phyloP scores from a whole-genome alignment of 2,329 filamentous ascomycete genomes.

The Madurella mycetomatis region DNA sequence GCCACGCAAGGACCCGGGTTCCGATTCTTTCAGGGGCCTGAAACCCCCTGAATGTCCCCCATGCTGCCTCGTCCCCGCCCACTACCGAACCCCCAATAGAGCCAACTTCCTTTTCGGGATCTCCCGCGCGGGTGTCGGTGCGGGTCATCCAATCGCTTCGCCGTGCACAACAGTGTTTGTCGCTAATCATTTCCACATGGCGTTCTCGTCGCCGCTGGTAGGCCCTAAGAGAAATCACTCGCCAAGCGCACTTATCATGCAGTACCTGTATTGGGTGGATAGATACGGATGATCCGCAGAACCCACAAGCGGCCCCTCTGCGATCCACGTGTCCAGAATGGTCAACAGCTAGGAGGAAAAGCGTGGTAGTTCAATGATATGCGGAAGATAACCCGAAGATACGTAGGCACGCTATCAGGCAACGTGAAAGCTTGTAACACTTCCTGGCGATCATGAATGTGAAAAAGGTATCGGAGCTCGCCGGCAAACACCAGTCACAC shows the following conservation, averaged over 20 bases:
- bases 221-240: neutral
- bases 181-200: constrained; percentile 3
- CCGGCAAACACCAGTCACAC: too few species aligned
- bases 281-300: too few species aligned
- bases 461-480: too few species aligned
- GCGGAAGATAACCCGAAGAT: too few species aligned
- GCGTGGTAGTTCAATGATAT: too few species aligned
- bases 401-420: too few species aligned
- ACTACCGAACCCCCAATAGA: neutral
- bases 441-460: too few species aligned
- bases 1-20: constrained; percentile 13
- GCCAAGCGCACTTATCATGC: neutral
- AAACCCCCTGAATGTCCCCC: constrained; percentile 8
- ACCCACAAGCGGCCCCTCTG: too few species aligned
- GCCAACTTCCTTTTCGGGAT: constrained; percentile 21
- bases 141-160: constrained; percentile 15
- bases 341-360: too few species aligned
- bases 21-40: constrained; percentile 6
- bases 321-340: too few species aligned
- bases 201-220: neutral
- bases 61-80: constrained; percentile 5
- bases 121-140: constrained; percentile 6
- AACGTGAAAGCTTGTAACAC: too few species aligned
- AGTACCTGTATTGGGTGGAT: neutral
- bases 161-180: constrained; percentile 10